These are phyloP conservation scores for Linnemannia zychae DNA, from an alignment of 192 early-diverging fungal genomes.

Conservation along the genomic window DNA sequence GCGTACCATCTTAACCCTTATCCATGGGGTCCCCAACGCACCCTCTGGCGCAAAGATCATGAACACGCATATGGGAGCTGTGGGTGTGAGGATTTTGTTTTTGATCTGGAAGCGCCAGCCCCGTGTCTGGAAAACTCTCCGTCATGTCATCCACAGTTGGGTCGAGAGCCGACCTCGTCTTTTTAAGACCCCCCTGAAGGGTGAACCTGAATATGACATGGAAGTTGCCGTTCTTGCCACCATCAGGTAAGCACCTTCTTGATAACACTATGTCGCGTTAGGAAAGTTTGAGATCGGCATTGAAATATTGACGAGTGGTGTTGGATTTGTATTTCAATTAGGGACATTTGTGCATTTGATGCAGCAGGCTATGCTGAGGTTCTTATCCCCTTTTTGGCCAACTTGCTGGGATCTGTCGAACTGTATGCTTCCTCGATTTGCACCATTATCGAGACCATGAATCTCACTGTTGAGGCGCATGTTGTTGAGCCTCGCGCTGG, in stretches of 20 bases:
- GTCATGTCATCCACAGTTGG: conserved; percentile 65
- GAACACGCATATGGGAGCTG: conserved; percentile 54
- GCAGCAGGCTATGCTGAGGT: conserved; percentile 60
- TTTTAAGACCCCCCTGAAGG: conserved; percentile 34
- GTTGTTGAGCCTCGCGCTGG: conserved; percentile 63
- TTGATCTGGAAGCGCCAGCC: conserved; percentile 63
- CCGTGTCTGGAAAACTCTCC: conserved; percentile 67
- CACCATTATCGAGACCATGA: conserved; percentile 65
- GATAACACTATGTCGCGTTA: background rate
- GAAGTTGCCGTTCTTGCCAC: conserved; percentile 66
- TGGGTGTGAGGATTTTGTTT: conserved; percentile 63
- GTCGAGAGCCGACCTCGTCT: conserved; percentile 51
- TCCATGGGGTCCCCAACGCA: conserved; percentile 53
- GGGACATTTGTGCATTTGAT: conserved; percentile 62
- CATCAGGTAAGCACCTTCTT: conserved; percentile 45
- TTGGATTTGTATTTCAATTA: conserved; percentile 12
- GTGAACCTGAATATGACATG: conserved; percentile 57
- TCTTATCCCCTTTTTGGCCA: conserved; percentile 64
- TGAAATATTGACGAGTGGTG: background rate
- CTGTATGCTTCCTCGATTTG: conserved; percentile 58
- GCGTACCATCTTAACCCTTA: conserved; percentile 57
- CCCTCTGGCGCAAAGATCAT: conserved; percentile 31
- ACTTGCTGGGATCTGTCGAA: conserved; percentile 60
- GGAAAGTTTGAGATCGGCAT: background rate
- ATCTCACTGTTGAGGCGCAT: conserved; percentile 55